Evolutionary conservation across 2,329 filamentous ascomycete genomes (phyloP), one percentile per base, ranked within the genome.

Genomic region (Ophiocordyceps camponoti-leonardi): DNA sequence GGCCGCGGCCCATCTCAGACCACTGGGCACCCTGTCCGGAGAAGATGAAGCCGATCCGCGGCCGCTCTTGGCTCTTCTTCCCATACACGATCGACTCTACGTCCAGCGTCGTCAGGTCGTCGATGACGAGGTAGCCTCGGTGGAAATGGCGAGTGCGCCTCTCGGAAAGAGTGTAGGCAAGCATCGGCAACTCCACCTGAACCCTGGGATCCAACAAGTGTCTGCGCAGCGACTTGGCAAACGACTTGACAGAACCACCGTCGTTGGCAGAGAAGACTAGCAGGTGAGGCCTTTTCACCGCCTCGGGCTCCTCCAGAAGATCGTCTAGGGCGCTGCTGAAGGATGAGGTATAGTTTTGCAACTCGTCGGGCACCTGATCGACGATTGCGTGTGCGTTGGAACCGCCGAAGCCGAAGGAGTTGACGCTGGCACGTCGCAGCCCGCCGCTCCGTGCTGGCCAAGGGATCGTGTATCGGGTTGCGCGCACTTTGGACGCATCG

Each of bases 381-480:
- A 58, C 16, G 18, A 59, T 50, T 14, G 55, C 52, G 39, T 65
- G 61, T 2, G 53, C 55, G 44, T 66, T 66, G 13, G 57, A 52
- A 7, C 63, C 62, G 4, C 63, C 63, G 46, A 54, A 61, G 0
- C 64, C 63, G 45, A 63, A 66, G 13, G 52, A 56, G 49, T 63
- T 66, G 22, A 66, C 52, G 41, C 53, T 58, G 20, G 49, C 53
- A 12, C 56, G 54, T 6, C 49, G 44, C 4, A 41, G 22, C 16
- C 40, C 41, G 12, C 46, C 48, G 4, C 46, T 30, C 3, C 46
- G 46, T 18, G 46, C 46, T 28, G 44, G 30, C 47, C 49, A 49
- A 8, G 26, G 43, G 1, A 44, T 45, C 3, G 43, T 11, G 13
- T 41, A 22, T 11, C 22, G 44, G 1, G 47, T 48, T n/a, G 51